Percentiles rank a stretch among this genome's conserved stretches.
These are phyloP conservation scores for Vigna nakashimae DNA, from an alignment of 306 rosid species.

Conservation along the genomic window DNA sequence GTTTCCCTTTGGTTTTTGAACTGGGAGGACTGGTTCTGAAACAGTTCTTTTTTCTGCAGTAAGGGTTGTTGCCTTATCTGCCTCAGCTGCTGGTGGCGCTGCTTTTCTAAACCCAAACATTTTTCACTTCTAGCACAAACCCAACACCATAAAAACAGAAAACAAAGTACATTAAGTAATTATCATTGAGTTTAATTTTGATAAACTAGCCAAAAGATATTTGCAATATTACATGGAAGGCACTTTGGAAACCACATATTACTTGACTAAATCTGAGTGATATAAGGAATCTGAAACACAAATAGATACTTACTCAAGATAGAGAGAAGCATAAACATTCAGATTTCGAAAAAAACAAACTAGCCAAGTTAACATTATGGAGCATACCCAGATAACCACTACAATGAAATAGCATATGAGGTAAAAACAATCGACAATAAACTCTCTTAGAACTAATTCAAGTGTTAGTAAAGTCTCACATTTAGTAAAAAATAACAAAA, in stretches of 20 bases:
- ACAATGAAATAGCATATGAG: background rate
- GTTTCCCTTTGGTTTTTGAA: conserved; percentile 59
- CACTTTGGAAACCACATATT: too few relatives aligned
- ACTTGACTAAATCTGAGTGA: background rate
- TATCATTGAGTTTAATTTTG: background rate
- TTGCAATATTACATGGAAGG: background rate
- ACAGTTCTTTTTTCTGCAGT: conserved; percentile 65
- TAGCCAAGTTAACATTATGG: conserved; percentile 2
- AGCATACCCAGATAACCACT: background rate
- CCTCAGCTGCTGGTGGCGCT: conserved; percentile 40
- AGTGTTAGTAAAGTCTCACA: too few relatives aligned
- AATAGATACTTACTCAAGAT: background rate
- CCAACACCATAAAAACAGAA: background rate
- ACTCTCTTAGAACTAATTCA: background rate
- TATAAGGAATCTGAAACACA: background rate
- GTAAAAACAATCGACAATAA: background rate
- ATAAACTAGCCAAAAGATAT: background rate
- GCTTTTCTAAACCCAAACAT: conserved; percentile 78
- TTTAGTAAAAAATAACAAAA: too few relatives aligned
- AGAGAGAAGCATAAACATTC: background rate
- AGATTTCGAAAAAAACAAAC: background rate
- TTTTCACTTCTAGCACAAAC: conserved; percentile 14
- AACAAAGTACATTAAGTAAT: background rate
- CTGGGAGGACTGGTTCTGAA: conserved; percentile 64
- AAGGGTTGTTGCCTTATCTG: conserved; percentile 44